A percentile compares a stretch with the other conserved stretches of the same genome.
Conservation (phyloP, 2,329 filamentous ascomycete genomes). For the Alternaria consortialis region DNA sequence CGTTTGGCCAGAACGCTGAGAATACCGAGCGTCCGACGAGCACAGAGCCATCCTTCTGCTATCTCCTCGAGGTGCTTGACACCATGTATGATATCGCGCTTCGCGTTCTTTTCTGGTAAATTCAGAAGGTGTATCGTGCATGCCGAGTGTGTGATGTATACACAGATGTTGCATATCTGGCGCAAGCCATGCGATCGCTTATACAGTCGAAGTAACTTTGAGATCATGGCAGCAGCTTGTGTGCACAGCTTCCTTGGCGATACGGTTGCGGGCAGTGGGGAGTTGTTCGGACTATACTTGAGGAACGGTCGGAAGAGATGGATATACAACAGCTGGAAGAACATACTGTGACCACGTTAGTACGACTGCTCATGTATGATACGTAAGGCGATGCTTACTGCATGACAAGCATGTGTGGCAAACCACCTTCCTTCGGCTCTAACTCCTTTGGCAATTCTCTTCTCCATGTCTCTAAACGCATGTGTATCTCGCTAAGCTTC, state of each 20-base stretch:
- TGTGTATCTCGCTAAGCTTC: constrained; percentile 90
- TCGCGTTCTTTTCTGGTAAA: constrained; percentile 88
- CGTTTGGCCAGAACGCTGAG: constrained; percentile 85
- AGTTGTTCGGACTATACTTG: constrained; percentile 83
- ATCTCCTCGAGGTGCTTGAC: constrained; percentile 95
- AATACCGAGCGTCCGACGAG: constrained; percentile 83
- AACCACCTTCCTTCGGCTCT: constrained; percentile 85
- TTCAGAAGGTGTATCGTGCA: constrained; percentile 96
- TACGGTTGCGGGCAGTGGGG: constrained; percentile 84
- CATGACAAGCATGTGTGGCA: constrained; percentile 83
- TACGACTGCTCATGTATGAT: neutral
- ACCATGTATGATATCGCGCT: constrained; percentile 87
- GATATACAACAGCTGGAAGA: constrained; percentile 94
- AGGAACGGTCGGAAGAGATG: constrained; percentile 95
- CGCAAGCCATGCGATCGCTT: constrained; percentile 89
- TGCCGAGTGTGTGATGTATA: constrained; percentile 94
- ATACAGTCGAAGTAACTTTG: constrained; percentile 92
- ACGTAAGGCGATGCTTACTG: constrained; percentile 72
- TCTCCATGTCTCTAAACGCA: constrained; percentile 88
- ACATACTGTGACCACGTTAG: constrained; percentile 74
- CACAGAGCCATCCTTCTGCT: constrained; percentile 92
- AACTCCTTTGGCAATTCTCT: constrained; percentile 84
- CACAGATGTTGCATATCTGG: constrained; percentile 95
- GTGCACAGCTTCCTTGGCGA: constrained; percentile 92
- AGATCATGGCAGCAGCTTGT: constrained; percentile 86